Evolutionary conservation across 192 early-diverging fungal genomes (phyloP).

Genomic region (Backusella australiensis): DNA sequence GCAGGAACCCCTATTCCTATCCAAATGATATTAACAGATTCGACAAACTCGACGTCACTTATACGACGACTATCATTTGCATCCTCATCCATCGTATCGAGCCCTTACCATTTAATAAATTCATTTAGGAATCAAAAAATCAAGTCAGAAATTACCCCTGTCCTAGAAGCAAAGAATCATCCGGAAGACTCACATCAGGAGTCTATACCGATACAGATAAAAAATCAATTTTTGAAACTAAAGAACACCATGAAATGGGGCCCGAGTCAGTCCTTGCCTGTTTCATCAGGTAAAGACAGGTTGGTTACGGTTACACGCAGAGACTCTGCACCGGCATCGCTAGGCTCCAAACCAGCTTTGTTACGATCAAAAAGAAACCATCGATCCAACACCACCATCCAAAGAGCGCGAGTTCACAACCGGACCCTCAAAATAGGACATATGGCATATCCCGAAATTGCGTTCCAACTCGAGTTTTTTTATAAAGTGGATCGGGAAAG

Average conservation of each 20-base stretch:
- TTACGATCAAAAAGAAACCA: background rate
- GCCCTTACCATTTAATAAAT: background rate
- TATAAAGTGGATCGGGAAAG: background rate
- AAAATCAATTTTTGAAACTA: background rate
- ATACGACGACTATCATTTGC: constrained; percentile 13
- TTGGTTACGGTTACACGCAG: background rate
- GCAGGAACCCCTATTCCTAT: background rate
- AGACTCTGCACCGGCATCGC: background rate
- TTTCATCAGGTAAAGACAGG: background rate
- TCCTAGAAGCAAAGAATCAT: background rate
- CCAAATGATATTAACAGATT: background rate
- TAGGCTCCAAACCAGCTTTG: background rate
- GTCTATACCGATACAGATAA: background rate
- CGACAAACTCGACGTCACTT: background rate
- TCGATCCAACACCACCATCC: background rate
- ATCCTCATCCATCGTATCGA: constrained; percentile 4
- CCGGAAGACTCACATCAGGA: background rate
- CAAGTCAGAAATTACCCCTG: background rate
- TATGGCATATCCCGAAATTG: background rate
- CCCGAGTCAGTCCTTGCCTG: background rate
- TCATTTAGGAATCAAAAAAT: background rate
- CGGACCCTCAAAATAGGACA: background rate
- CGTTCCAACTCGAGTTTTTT: background rate
- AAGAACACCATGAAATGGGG: background rate
- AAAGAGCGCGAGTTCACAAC: background rate